These are phyloP conservation scores for Heritiera littoralis DNA, from an alignment of 345 rosid genomes.

Conservation along the genomic window DNA sequence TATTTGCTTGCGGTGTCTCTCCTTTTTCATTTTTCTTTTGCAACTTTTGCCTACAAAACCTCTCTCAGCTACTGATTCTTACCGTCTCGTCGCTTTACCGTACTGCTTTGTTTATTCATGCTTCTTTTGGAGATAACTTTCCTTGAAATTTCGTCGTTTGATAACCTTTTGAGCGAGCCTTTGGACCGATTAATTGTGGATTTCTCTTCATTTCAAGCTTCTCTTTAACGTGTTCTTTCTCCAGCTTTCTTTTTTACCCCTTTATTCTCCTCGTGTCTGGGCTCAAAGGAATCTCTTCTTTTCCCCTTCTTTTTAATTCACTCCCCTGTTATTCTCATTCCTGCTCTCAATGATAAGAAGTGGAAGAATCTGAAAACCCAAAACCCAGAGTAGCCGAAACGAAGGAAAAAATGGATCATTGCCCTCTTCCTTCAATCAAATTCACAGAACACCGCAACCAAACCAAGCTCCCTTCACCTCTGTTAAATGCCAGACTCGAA, in stretches of 20 bases:
- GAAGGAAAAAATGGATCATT: constrained; percentile 33
- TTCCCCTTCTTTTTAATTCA: constrained; percentile 19
- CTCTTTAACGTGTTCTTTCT: constrained; percentile 35
- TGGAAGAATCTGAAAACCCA: constrained; percentile 27
- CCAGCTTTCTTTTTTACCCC: constrained; percentile 26
- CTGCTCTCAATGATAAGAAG: constrained; percentile 35
- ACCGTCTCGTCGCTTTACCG: not conserved
- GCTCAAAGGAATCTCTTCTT: constrained; percentile 45
- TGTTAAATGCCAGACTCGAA: not conserved
- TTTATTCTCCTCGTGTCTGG: constrained; percentile 48
- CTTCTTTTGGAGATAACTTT: constrained; percentile 33
- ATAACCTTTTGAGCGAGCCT: constrained; percentile 19
- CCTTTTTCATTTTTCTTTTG: constrained; percentile 20
- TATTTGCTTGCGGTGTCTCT: not conserved
- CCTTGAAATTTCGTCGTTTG: constrained; percentile 47
- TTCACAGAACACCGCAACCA: constrained; percentile 56
- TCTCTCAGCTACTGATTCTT: constrained; percentile 10
- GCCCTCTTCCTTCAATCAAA: constrained; percentile 33
- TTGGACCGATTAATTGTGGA: constrained; percentile 22
- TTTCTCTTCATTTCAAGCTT: constrained; percentile 39
- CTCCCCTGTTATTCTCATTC: constrained; percentile 3
- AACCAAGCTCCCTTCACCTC: constrained; percentile 27
- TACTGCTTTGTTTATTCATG: not conserved
- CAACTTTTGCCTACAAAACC: constrained; percentile 20
- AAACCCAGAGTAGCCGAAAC: not conserved